Evolutionary conservation across 148 eudicot species (phyloP), one percentile per base, ranked within the genome.

Genomic region (Vaccinium vitisidaea): DNA sequence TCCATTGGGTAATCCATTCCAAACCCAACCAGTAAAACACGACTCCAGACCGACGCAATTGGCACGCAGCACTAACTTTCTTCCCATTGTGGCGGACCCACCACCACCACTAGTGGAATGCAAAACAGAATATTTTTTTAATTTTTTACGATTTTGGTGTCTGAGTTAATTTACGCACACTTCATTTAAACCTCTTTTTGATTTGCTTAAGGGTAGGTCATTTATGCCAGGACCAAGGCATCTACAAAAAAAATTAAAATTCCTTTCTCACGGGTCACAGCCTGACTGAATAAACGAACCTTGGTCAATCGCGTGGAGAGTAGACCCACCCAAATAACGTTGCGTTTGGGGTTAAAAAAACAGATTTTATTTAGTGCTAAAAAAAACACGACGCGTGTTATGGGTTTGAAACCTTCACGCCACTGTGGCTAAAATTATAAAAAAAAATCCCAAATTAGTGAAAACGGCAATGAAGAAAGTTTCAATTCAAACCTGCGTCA

Each of bases 121-220:
- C 69, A n/a, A 61, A 25, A 21, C 2, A 59, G 2, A 8, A 7
- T n/a, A 6, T 59, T 59, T 59, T 59, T n/a, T 59, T 21, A 3
- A 8, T 16, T 4, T 43, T 43, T 4, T 43, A 43, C 6, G 5
- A 6, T 5, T 0, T 4, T 0, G 0, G 0, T 43, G 6, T 43
- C 6, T 5, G 0, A 0, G 0, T 43, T 0, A 43, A 5, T 4
- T 43, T 43, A 43, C 0, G 5, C 6, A 0, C 0, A 43, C 0
- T 4, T 43, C 0, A 4, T 4, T 43, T 43, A 43, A 43, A 4
- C 5, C 6, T 4, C 46, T 43, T 6, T 1, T 43, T 32, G 36
- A 32, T 0, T 32, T 32, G 36, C 36, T 32, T 32, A 32, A 32
- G 2, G 36, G 46, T 43, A 43, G 46, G 6, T 2, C 6, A 4